These are phyloP conservation scores for Mycena epipterygia DNA, from an alignment of 768 basidiomycete genomes.

Conservation along the genomic window DNA sequence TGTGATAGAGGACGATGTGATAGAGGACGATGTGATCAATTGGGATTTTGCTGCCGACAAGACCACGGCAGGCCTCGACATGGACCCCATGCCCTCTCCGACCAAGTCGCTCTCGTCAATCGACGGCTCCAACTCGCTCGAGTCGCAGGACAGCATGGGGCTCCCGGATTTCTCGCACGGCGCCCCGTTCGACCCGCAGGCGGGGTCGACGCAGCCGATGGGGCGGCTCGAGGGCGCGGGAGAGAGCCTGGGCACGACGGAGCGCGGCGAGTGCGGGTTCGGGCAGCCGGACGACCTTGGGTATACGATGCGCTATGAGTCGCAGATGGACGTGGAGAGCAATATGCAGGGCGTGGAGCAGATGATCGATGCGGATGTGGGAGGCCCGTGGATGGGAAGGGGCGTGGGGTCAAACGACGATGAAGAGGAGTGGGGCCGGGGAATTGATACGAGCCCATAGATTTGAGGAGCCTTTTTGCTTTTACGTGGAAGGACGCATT, in stretches of 20 bases:
- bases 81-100: constrained; percentile 15
- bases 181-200: constrained; percentile 27
- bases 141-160: constrained; percentile 26
- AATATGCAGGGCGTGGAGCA: constrained; percentile 34
- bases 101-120: constrained; percentile 36
- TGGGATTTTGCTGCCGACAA: constrained; percentile 22
- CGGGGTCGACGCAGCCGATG: constrained; percentile 35
- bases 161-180: constrained; percentile 30
- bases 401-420: constrained; percentile 18
- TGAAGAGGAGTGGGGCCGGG: constrained; percentile 20
- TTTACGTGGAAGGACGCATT: neutral
- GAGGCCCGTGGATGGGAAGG: constrained; percentile 36
- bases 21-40: constrained; percentile 27
- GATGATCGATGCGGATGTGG: constrained; percentile 32
- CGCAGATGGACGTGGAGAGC: constrained; percentile 36
- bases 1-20: constrained; percentile 14
- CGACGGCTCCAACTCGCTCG: constrained; percentile 32
- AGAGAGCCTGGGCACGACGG: constrained; percentile 26
- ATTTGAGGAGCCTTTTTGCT: neutral
- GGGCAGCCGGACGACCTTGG: constrained; percentile 27
- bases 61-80: neutral
- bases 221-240: constrained; percentile 22
- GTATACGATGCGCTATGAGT: constrained; percentile 31
- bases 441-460: constrained; percentile 28
- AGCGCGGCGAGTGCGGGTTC: constrained; percentile 28